Conservation (phyloP, 2,329 filamentous ascomycete species). For the Xylaria sp. region DNA sequence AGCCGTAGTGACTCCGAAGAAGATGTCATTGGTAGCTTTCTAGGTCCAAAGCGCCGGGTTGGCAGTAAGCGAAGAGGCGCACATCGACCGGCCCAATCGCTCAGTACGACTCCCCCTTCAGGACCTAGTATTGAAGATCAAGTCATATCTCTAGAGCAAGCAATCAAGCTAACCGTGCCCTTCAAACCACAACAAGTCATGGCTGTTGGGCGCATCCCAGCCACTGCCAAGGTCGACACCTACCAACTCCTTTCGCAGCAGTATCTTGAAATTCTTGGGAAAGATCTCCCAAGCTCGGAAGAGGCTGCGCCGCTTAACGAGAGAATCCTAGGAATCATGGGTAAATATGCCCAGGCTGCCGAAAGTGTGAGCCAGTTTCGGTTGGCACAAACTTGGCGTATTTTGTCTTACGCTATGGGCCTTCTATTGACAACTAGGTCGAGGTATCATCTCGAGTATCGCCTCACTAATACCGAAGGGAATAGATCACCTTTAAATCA, state of each 20-base stretch:
- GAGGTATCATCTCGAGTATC: constrained; percentile 60
- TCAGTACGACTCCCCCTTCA: constrained; percentile 63
- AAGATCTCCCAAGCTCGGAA: constrained; percentile 51
- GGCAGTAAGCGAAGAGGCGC: constrained; percentile 51
- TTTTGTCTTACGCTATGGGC: constrained; percentile 61
- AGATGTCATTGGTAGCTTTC: constrained; percentile 65
- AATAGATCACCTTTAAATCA: constrained; percentile 19
- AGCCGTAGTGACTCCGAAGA: constrained; percentile 70
- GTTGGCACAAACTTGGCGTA: constrained; percentile 68
- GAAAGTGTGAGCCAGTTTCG: constrained; percentile 62
- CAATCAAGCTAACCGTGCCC: constrained; percentile 60
- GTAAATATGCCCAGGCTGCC: constrained; percentile 62
- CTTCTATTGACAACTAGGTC: constrained; percentile 60
- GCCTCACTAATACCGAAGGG: constrained; percentile 46
- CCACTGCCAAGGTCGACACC: constrained; percentile 54
- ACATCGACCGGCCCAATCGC: constrained; percentile 48
- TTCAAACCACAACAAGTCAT: constrained; percentile 67
- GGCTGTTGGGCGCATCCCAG: constrained; percentile 63
- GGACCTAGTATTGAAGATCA: constrained; percentile 48
- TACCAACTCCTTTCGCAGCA: constrained; percentile 62
- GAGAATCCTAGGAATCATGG: constrained; percentile 57
- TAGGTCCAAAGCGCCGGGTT: constrained; percentile 52
- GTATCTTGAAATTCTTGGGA: constrained; percentile 61
- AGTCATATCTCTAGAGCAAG: constrained; percentile 61
- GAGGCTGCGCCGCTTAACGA: constrained; percentile 49